Evolutionary conservation across 169 alveolate genomes (phyloP).

Genomic region (Theileria parva): DNA sequence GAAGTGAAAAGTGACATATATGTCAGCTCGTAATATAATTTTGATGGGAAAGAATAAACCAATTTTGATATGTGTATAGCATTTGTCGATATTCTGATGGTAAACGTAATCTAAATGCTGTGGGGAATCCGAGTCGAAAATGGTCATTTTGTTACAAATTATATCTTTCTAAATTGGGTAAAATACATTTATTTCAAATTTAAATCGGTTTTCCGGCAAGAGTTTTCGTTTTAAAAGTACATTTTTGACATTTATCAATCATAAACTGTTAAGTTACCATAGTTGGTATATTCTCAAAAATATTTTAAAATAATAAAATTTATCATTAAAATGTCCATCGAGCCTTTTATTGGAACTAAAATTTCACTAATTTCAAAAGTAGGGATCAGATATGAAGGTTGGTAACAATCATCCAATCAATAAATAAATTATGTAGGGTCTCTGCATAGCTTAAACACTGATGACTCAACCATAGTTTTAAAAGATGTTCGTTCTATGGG

Average conservation of each 20-base stretch:
- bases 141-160: background rate
- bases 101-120: background rate
- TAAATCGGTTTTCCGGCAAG: background rate
- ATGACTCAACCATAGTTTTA: conserved; percentile 81
- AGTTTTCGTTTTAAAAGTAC: background rate
- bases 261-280: background rate
- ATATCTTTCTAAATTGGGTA: background rate
- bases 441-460: conserved; percentile 82
- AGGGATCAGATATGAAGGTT: conserved; percentile 84
- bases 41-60: background rate
- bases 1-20: background rate
- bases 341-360: conserved; percentile 77
- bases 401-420: conserved; percentile 8
- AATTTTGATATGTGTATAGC: background rate
- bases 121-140: background rate
- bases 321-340: conserved; percentile 62
- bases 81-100: background rate
- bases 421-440: conserved; percentile 42
- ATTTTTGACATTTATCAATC: background rate
- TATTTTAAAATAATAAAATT: no score
- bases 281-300: background rate
- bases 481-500: conserved; percentile 86
- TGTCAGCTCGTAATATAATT: background rate
- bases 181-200: background rate
- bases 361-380: conserved; percentile 76